phyloP scores from a whole-genome alignment of 2,329 filamentous ascomycete genomes.

The Hypoxylon sp. region DNA sequence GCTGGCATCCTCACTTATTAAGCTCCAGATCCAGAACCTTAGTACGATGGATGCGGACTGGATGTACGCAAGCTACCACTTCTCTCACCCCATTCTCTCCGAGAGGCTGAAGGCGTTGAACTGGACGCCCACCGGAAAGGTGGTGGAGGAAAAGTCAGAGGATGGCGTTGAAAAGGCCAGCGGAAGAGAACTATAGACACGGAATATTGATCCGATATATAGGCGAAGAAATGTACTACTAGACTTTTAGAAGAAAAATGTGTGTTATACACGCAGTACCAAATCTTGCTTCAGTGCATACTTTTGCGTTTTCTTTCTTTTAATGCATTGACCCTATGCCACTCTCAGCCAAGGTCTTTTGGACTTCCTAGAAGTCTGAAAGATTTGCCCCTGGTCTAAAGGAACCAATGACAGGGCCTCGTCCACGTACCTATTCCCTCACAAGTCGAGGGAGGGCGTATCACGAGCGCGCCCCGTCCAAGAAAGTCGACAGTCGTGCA shows the following conservation, averaged over 20 bases:
- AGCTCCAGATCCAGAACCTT: constrained; percentile 97
- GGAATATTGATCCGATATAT: neutral
- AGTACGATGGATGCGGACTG: constrained; percentile 99
- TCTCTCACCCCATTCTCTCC: constrained; percentile 95
- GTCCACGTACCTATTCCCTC: too few relatives aligned
- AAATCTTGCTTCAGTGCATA: neutral
- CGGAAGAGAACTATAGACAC: constrained; percentile 70
- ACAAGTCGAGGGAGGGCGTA: too few relatives aligned
- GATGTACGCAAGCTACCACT: constrained; percentile 98
- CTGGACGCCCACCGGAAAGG: constrained; percentile 78
- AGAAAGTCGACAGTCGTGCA: too few relatives aligned
- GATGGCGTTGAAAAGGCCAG: constrained; percentile 73
- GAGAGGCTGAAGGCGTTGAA: constrained; percentile 92
- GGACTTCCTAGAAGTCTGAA: too few relatives aligned
- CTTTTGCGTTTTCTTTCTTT: neutral
- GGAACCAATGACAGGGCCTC: too few relatives aligned
- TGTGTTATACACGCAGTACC: neutral
- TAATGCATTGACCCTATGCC: too few relatives aligned
- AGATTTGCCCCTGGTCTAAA: too few relatives aligned
- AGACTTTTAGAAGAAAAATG: constrained; percentile 8
- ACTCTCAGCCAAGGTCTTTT: too few relatives aligned
- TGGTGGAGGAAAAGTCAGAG: constrained; percentile 62
- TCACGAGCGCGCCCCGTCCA: too few relatives aligned
- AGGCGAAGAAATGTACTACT: constrained; percentile 15
- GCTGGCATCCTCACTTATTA: constrained; percentile 89